Conservation (phyloP, 306 rosid genomes). For the Lathyrus aphaca region DNA sequence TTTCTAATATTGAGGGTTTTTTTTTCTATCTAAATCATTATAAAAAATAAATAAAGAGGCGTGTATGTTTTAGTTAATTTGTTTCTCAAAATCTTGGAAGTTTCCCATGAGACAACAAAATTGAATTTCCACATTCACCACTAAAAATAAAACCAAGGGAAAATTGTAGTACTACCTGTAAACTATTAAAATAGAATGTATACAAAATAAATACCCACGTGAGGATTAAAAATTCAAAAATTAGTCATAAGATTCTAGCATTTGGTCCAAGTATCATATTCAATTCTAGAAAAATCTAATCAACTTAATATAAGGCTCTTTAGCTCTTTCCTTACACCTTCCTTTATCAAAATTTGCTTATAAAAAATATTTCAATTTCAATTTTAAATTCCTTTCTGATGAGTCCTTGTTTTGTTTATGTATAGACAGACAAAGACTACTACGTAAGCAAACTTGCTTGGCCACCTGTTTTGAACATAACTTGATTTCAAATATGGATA, state of each 20-base stretch:
- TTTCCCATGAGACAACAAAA: conserved; percentile 1
- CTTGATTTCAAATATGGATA: neutral
- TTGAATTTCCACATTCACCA: conserved; percentile 2
- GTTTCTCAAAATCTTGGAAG: conserved; percentile 15
- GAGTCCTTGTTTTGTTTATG: conserved; percentile 15
- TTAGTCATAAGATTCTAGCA: conserved; percentile 31
- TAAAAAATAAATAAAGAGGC: too few species aligned
- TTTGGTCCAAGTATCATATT: conserved; percentile 35
- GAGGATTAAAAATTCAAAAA: conserved; percentile 24
- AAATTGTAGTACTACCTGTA: neutral
- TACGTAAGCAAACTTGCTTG: neutral
- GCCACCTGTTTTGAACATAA: conserved; percentile 35
- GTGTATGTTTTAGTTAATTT: too few species aligned
- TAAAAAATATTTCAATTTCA: neutral
- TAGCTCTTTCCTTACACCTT: conserved; percentile 38
- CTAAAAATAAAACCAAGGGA: conserved; percentile 8
- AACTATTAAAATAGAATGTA: neutral
- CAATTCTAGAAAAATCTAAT: conserved; percentile 22
- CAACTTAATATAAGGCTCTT: conserved; percentile 22
- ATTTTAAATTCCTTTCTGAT: conserved; percentile 4
- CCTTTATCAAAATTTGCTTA: neutral
- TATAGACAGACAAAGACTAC: conserved; percentile 11
- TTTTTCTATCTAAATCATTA: too few species aligned
- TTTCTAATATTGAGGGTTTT: too few species aligned
- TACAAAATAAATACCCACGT: conserved; percentile 31